phyloP scores from a whole-genome alignment of 495 filamentous ascomycete genomes.

The Tuber umbilicatum region DNA sequence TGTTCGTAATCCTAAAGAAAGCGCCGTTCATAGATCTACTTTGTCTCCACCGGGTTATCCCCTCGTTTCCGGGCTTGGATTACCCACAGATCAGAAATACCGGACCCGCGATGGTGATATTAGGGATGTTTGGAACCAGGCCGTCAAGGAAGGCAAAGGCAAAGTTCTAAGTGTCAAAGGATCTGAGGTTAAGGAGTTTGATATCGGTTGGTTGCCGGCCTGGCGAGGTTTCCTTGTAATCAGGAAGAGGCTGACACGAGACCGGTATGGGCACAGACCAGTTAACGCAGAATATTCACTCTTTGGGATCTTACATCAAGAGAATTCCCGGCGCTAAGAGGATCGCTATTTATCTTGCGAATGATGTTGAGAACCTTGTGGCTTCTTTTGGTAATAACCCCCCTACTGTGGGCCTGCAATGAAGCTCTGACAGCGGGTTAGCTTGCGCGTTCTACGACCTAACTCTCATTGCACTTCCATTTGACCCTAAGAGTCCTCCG shows the following conservation, averaged over 20 bases:
- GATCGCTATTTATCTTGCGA: constrained; percentile 85
- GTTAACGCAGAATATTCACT: constrained; percentile 76
- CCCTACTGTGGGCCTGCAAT: not conserved
- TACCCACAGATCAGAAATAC: constrained; percentile 77
- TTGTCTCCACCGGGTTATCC: constrained; percentile 79
- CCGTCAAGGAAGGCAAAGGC: constrained; percentile 56
- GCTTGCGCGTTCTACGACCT: constrained; percentile 73
- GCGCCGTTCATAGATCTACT: constrained; percentile 70
- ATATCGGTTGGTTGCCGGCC: constrained; percentile 38
- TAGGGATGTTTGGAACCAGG: constrained; percentile 83
- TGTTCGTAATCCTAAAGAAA: constrained; percentile 77
- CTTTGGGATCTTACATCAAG: constrained; percentile 68
- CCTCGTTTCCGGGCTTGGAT: constrained; percentile 71
- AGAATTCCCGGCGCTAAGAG: constrained; percentile 60
- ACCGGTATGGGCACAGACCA: constrained; percentile 47
- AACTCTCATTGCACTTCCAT: constrained; percentile 75
- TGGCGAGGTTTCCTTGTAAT: not conserved
- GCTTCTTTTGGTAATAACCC: constrained; percentile 58
- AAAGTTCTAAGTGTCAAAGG: constrained; percentile 78
- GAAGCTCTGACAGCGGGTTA: constrained; percentile 44
- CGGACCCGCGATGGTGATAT: constrained; percentile 75
- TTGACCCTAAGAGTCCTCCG: constrained; percentile 57
- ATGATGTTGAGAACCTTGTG: constrained; percentile 80
- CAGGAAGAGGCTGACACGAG: not conserved
- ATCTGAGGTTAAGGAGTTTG: constrained; percentile 63